Percentiles rank a stretch among this genome's conserved stretches.
Evolutionary conservation across 768 basidiomycete genomes (phyloP).

Genomic region (Royoungia palumana): DNA sequence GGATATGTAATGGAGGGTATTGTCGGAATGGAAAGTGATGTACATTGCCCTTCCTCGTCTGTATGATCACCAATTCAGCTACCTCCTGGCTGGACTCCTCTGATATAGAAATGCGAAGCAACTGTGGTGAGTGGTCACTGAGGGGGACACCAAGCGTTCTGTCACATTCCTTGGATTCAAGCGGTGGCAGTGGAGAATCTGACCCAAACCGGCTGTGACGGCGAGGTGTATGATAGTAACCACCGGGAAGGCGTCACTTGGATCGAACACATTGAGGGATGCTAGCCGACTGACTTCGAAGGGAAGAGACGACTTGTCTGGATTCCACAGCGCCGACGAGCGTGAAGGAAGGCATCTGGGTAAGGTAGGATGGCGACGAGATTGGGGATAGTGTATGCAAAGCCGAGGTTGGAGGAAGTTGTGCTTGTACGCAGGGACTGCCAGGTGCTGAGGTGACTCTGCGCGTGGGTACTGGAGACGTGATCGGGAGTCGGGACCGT

Average conservation of each 20-base stretch:
- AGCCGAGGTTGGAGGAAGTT: slow-evolving; percentile 41
- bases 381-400: slow-evolving; percentile 50
- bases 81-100: slow-evolving; percentile 17
- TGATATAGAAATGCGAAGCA: slow-evolving; percentile 30
- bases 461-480: slow-evolving; percentile 35
- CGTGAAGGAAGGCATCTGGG: slow-evolving; percentile 79
- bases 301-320: slow-evolving; percentile 79
- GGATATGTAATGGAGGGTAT: slow-evolving; percentile 58
- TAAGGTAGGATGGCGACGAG: slow-evolving; percentile 34
- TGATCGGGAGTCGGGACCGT: slow-evolving; percentile 20
- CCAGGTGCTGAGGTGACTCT: slow-evolving; percentile 39
- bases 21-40: slow-evolving; percentile 27
- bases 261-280: slow-evolving; percentile 61
- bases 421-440: slow-evolving; percentile 37
- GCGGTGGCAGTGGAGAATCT: slow-evolving; percentile 24
- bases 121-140: slow-evolving; percentile 45
- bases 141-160: slow-evolving; percentile 48
- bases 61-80: neutral
- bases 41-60: slow-evolving; percentile 14
- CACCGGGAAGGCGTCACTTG: slow-evolving; percentile 69
- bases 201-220: slow-evolving; percentile 30
- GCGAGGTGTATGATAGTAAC: slow-evolving; percentile 58
- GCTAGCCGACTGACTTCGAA: slow-evolving; percentile 67
- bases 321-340: slow-evolving; percentile 96
- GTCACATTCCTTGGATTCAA: slow-evolving; percentile 50